Evolutionary conservation across 2,329 filamentous ascomycete genomes (phyloP).

Genomic region (Exutisphaerella laricina): DNA sequence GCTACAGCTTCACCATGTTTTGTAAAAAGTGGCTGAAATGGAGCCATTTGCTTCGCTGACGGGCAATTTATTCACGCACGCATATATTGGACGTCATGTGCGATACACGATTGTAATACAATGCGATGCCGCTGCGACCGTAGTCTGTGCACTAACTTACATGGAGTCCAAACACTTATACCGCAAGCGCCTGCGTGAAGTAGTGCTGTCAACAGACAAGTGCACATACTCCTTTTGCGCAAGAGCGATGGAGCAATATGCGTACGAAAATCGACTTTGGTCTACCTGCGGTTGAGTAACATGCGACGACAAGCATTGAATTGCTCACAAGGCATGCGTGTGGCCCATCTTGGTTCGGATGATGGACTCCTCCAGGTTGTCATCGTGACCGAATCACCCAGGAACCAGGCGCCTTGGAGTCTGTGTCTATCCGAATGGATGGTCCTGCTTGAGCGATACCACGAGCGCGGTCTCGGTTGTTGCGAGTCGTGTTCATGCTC

Average conservation of each 20-base stretch:
- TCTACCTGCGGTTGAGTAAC: slow-evolving; percentile 13
- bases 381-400: slow-evolving; percentile 19
- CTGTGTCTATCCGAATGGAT: slow-evolving; percentile 15
- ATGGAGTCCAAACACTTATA: slow-evolving; percentile 7
- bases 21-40: slow-evolving; percentile 21
- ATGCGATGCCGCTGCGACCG: slow-evolving; percentile 16
- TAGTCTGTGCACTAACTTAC: slow-evolving; percentile 8
- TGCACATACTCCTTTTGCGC: slow-evolving; percentile 19
- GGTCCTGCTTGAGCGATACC: slow-evolving; percentile 16
- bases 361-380: slow-evolving; percentile 15
- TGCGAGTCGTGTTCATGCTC: slow-evolving; percentile 11
- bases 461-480: slow-evolving; percentile 15
- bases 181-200: slow-evolving; percentile 7
- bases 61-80: slow-evolving; percentile 17
- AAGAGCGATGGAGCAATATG: slow-evolving; percentile 11
- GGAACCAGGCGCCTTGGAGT: slow-evolving; percentile 15
- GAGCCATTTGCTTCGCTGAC: slow-evolving; percentile 19
- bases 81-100: slow-evolving; percentile 22
- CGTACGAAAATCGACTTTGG: slow-evolving; percentile 21
- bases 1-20: slow-evolving; percentile 19
- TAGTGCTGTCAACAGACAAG: slow-evolving; percentile 7
- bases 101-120: slow-evolving; percentile 12
- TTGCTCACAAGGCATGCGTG: slow-evolving; percentile 13
- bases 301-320: slow-evolving; percentile 12
- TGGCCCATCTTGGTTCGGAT: slow-evolving; percentile 22